Evolutionary conservation across 768 basidiomycete genomes (phyloP).

Genomic region (Trametopsis cervina): DNA sequence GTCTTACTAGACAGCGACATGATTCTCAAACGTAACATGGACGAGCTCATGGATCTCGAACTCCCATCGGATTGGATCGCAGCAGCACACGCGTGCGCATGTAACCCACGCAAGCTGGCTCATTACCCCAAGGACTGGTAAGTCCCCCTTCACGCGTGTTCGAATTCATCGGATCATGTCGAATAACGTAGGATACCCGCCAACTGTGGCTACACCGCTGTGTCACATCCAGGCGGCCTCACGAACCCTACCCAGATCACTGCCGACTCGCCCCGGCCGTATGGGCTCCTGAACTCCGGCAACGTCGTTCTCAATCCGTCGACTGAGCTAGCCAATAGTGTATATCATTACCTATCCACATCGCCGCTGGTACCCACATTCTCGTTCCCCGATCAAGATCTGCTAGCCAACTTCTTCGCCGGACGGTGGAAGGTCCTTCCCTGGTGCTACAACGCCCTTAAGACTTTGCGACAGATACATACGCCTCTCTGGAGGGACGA

Average conservation of each 20-base stretch:
- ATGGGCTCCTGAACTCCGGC: conserved; percentile 85
- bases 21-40: conserved; percentile 79
- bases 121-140: conserved; percentile 92
- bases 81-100: conserved; percentile 86
- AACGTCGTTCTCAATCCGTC: conserved; percentile 83
- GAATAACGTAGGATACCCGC: conserved; percentile 65
- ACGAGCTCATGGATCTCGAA: conserved; percentile 51
- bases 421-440: conserved; percentile 74
- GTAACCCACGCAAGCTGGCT: conserved; percentile 78
- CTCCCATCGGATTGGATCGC: conserved; percentile 72
- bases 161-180: not conserved
- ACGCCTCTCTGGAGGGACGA: conserved; percentile 74
- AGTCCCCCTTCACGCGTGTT: conserved; percentile 9
- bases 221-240: conserved; percentile 38
- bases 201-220: conserved; percentile 78
- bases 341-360: conserved; percentile 51
- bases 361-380: conserved; percentile 47
- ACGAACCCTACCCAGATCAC: conserved; percentile 37
- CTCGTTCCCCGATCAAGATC: conserved; percentile 91
- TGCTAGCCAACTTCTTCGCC: conserved; percentile 73
- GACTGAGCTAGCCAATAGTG: conserved; percentile 36
- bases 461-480: conserved; percentile 75
- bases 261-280: conserved; percentile 55
- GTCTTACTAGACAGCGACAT: conserved; percentile 87
- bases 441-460: conserved; percentile 91